Evolutionary conservation across 192 early-diverging fungal genomes (phyloP), one percentile per base, ranked within the genome.

Genomic region (Podila epicladia): DNA sequence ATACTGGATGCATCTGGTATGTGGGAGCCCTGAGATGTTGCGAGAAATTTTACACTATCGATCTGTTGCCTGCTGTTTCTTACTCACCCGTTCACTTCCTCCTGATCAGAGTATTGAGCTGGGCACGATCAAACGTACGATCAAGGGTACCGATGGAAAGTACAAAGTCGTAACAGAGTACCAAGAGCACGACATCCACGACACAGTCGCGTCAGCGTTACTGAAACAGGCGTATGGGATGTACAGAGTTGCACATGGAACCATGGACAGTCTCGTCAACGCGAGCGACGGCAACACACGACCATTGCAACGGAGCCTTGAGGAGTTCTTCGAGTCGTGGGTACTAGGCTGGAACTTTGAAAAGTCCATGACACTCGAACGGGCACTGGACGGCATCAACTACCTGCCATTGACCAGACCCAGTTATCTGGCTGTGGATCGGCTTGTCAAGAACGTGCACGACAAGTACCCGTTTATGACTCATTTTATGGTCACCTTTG

Each of bases 301-400:
- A n/a, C 72, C 48, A 13, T 32, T 82, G 17, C 69, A 75, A 51
- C 69, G 68, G 11, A 84, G 70, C 45, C 66, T 90, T 48, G 87
- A 88, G 75, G 89, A 90, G 62, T 90, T 90, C 66, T 90, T 88
- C 55, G 84, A 83, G 3, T 71, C 83, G n/a, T 90, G 89, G 89
- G 87, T 90, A 45, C 83, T 83, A 70, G 71, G 86, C 28, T 89
- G 87, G 89, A 84, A 90, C 62, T 90, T 88, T 79, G 86, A 87
- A 26, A 79, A 78, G 41, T 24, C 69, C 0, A 80, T 80, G 77
- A 80, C 62, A 9, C 24, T 80, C 13, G 77, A 80, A 29, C 49
- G 60, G 22, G 67, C 77, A 15, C 17, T 80, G 11, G 77, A 80
- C 35, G 77, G 77, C 9, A 73, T 80, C 37, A 63, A 69, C 4